Conservation (phyloP, 495 filamentous ascomycete species). For the Talaromyces stipitatus region DNA sequence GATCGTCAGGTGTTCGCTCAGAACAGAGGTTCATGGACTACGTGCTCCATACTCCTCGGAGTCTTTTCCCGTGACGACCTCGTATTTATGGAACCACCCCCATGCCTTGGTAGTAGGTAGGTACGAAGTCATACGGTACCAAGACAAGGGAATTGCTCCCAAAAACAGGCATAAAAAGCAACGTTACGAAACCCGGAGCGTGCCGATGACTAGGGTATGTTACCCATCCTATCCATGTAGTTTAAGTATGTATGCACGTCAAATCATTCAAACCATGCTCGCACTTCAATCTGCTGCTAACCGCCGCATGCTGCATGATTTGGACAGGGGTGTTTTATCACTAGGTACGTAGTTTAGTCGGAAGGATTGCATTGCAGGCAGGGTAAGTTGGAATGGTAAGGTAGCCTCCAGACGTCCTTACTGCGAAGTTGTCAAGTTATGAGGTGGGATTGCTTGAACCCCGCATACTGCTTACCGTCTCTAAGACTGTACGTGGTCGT, state of each 20-base stretch:
- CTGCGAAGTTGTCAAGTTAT: not conserved
- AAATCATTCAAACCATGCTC: not conserved
- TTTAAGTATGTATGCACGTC: not conserved
- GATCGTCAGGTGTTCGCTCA: too few species aligned
- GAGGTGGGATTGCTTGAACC: not conserved
- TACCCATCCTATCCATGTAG: too few species aligned
- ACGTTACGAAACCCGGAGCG: not conserved
- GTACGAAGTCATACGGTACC: not conserved
- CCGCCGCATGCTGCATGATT: not conserved
- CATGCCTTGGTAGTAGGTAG: too few species aligned
- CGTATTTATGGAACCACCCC: not conserved
- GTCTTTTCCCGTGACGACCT: not conserved
- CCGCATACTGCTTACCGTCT: not conserved
- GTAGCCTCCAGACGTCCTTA: not conserved
- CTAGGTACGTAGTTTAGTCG: not conserved
- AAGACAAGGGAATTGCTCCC: too few species aligned
- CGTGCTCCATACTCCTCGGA: too few species aligned
- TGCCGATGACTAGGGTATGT: not conserved
- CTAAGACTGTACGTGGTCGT: not conserved
- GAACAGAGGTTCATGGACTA: too few species aligned
- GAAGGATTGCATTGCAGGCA: not conserved
- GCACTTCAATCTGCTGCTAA: not conserved
- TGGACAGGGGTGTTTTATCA: not conserved
- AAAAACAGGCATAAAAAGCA: not conserved
- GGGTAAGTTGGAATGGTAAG: not conserved